Percentiles rank a stretch among this genome's conserved stretches.
Evolutionary conservation across 1,284 basidiomycete genomes (phyloP).

Genomic region (Tetrapyrgos nigripes): DNA sequence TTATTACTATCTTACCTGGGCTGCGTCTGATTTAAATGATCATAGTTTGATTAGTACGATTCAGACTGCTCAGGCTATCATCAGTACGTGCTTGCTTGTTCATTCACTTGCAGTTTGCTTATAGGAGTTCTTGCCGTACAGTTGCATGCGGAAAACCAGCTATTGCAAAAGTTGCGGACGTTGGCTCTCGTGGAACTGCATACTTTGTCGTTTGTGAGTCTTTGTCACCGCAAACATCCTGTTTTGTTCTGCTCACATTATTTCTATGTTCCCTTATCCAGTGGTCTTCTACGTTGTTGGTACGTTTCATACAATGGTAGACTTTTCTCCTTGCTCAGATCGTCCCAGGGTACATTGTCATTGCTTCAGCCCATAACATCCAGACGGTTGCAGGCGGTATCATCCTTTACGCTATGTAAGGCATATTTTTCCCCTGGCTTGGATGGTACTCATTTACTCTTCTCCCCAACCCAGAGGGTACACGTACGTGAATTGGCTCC

Average conservation of each 20-base stretch:
- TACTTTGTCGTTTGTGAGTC: slow-evolving; percentile 70
- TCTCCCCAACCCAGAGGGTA: slow-evolving; percentile 51
- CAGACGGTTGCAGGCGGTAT: slow-evolving; percentile 60
- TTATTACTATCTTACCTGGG: slow-evolving; percentile 68
- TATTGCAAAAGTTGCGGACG: slow-evolving; percentile 82
- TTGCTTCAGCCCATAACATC: slow-evolving; percentile 67
- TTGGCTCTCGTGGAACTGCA: slow-evolving; percentile 62
- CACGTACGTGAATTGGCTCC: slow-evolving; percentile 47
- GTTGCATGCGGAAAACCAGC: slow-evolving; percentile 71
- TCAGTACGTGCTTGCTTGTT: slow-evolving; percentile 44
- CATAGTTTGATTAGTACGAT: slow-evolving; percentile 75
- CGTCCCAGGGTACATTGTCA: slow-evolving; percentile 63
- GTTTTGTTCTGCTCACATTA: not conserved
- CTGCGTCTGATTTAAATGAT: slow-evolving; percentile 62
- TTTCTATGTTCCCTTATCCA: slow-evolving; percentile 24
- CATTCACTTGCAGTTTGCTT: not conserved
- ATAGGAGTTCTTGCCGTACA: slow-evolving; percentile 18
- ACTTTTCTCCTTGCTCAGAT: not conserved
- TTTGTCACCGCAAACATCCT: not conserved
- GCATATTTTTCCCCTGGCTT: slow-evolving; percentile 7
- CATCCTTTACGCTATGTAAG: slow-evolving; percentile 61
- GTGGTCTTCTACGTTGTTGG: slow-evolving; percentile 65
- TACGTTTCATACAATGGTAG: slow-evolving; percentile 17
- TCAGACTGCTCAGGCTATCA: slow-evolving; percentile 61
- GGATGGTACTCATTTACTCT: slow-evolving; percentile 4